These are phyloP conservation scores for Talaromyces sp. DNA, from an alignment of 2,329 filamentous ascomycete genomes.

Conservation along the genomic window DNA sequence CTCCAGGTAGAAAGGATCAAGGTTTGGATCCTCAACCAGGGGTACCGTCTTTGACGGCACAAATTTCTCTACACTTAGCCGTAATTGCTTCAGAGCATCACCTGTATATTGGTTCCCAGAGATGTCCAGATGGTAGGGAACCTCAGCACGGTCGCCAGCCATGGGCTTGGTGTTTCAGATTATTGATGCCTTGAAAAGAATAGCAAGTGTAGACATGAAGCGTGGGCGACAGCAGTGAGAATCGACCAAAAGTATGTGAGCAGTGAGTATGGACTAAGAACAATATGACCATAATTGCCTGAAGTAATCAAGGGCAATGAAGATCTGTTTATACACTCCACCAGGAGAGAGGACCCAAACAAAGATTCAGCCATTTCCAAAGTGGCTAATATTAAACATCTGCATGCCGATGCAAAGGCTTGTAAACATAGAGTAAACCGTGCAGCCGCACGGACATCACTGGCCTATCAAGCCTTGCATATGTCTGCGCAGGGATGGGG, in stretches of 20 bases:
- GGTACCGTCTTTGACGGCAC: conserved; percentile 8
- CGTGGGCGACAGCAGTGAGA: background rate
- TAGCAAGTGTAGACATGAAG: conserved; percentile 12
- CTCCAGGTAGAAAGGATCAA: conserved; percentile 41
- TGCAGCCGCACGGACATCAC: conserved; percentile 32
- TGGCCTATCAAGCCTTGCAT: conserved; percentile 41
- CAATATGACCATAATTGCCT: background rate
- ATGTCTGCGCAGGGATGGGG: conserved; percentile 35
- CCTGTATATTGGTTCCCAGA: conserved; percentile 30
- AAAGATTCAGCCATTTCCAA: conserved; percentile 20
- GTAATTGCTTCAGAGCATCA: conserved; percentile 26
- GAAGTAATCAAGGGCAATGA: conserved; percentile 15
- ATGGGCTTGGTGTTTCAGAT: conserved; percentile 32
- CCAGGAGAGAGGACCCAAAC: conserved; percentile 15
- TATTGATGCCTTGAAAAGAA: background rate
- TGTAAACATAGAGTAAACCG: conserved; percentile 37
- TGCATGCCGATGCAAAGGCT: conserved; percentile 37
- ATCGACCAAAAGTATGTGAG: background rate
- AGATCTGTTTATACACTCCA: conserved; percentile 35
- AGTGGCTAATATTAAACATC: conserved; percentile 31
- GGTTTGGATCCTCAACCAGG: conserved; percentile 32
- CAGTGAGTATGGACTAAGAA: background rate
- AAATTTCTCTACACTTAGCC: conserved; percentile 12
- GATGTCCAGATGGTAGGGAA: conserved; percentile 33
- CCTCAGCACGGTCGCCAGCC: conserved; percentile 34